phyloP scores from a whole-genome alignment of 257 asterid species.

The Coffea canephora region DNA sequence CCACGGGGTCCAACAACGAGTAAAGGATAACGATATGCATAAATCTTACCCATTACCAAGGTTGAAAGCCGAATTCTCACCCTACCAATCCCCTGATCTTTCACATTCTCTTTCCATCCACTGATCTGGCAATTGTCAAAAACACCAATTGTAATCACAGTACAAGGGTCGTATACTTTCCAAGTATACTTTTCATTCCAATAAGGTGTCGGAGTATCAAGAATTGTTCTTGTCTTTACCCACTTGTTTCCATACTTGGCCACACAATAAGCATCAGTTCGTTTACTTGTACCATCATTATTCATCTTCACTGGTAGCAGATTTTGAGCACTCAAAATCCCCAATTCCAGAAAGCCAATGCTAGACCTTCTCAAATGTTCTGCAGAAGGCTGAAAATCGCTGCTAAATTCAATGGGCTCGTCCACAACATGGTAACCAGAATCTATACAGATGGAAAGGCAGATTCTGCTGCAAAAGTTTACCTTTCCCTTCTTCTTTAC shows the following conservation, averaged over 20 bases:
- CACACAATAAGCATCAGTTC: conserved; percentile 83
- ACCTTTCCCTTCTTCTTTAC: conserved; percentile 56
- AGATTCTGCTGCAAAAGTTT: conserved; percentile 74
- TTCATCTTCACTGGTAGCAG: conserved; percentile 71
- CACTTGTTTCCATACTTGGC: conserved; percentile 95
- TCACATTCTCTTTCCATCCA: conserved; percentile 51
- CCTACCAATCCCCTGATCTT: conserved; percentile 83
- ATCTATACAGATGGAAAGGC: conserved; percentile 61
- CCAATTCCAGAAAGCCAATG: conserved; percentile 81
- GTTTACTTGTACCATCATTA: conserved; percentile 42
- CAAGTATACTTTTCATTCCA: conserved; percentile 98
- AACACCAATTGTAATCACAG: conserved; percentile 82
- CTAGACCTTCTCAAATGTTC: conserved; percentile 57
- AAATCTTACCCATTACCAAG: conserved; percentile 68
- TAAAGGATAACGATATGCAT: conserved; percentile 77
- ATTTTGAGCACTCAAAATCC: conserved; percentile 71
- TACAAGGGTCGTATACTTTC: conserved; percentile 86
- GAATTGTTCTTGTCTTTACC: conserved; percentile 86
- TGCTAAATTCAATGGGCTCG: conserved; percentile 73
- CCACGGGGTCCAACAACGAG: conserved; percentile 72
- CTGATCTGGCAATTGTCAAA: conserved; percentile 76
- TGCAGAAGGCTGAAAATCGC: conserved; percentile 83
- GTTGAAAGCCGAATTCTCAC: conserved; percentile 87
- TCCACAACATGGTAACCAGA: conserved; percentile 91
- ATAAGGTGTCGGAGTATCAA: conserved; percentile 61